Evolutionary conservation across 495 filamentous ascomycete genomes (phyloP), one percentile per base, ranked within the genome.

Genomic region (Rostrohypoxylon terebratum): DNA sequence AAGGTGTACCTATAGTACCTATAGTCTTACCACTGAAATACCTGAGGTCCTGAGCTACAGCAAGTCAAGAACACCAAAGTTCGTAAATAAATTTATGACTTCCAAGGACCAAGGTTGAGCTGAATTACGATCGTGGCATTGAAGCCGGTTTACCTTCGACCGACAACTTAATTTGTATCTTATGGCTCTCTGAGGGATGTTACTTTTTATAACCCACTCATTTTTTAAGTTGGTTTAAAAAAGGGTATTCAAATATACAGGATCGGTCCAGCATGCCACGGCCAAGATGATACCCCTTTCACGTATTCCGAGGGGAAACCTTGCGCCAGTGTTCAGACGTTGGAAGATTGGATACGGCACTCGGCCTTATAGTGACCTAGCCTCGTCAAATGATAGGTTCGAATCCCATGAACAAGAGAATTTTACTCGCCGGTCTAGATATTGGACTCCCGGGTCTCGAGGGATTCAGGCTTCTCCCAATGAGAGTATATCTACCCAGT

Each of bases 371-470:
- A 66, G 70, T n/a, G 53, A 16, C n/a, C 3, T 28, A 6, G 45
- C 60, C 21, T 64, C 59, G 14, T 61, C 53, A 10, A 51, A 18
- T 20, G n/a, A n/a, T n/a, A n/a, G n/a, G 71, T 14, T n/a, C 10
- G 66, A 67, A 23, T 18, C 34, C 16, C 18, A 59, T 34, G 14
- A 50, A 25, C 48, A 45, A 47, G 66, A 65, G 14, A 63, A 42
- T 18, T 79, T 78, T 33, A 62, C 71, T 75, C 87, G 93, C 55
- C 81, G 92, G 18, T 93, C 92, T 10, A 88, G 84, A 40, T 87
- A 94, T 73, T 96, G 94, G 92, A 85, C 89, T 18, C 92, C 93
- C 0, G 91, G 5, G 20, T 45, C 89, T 11, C 90, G 90, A 54
- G 91, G 92, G n/a, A 90, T 93, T 62, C 83, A 89, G 2, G 82